A percentile compares a stretch with the other conserved stretches of the same genome.
Evolutionary conservation across 1,284 basidiomycete genomes (phyloP).

Genomic region (Sporisorium reilianum): DNA sequence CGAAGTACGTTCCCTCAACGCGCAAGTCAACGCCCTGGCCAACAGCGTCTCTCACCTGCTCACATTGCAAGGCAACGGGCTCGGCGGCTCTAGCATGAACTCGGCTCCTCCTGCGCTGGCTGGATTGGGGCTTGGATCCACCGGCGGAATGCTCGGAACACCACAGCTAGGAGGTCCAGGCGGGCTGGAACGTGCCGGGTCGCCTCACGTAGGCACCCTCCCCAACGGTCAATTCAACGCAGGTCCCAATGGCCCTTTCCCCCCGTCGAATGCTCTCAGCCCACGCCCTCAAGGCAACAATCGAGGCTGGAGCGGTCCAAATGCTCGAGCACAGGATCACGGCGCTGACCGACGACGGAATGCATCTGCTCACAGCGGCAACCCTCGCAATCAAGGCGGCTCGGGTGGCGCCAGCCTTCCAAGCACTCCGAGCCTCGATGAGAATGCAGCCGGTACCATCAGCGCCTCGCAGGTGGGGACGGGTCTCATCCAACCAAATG

Average conservation of each 20-base stretch:
- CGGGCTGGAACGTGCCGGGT: slow-evolving; percentile 32
- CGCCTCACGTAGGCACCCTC: slow-evolving; percentile 36
- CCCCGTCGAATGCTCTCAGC: slow-evolving; percentile 26
- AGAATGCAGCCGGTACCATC: slow-evolving; percentile 1
- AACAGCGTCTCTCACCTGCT: slow-evolving; percentile 59
- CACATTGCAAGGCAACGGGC: slow-evolving; percentile 35
- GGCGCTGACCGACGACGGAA: slow-evolving; percentile 36
- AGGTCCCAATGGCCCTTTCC: slow-evolving; percentile 20
- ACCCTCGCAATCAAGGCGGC: slow-evolving; percentile 17
- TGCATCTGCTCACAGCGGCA: slow-evolving; percentile 13
- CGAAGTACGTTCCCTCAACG: slow-evolving; percentile 55
- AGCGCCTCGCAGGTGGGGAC: slow-evolving; percentile 26
- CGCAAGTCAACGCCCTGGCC: slow-evolving; percentile 53
- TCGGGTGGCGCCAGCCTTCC: slow-evolving; percentile 14
- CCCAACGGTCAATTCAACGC: slow-evolving; percentile 23
- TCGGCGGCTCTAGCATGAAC: slow-evolving; percentile 4
- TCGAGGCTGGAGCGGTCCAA: slow-evolving; percentile 33
- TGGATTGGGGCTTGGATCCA: slow-evolving; percentile 38
- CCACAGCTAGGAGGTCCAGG: slow-evolving; percentile 36
- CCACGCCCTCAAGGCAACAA: slow-evolving; percentile 41
- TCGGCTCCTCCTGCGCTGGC: slow-evolving; percentile 18
- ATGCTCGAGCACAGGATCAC: slow-evolving; percentile 22
- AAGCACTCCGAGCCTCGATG: slow-evolving; percentile 30
- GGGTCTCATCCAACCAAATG: slow-evolving; percentile 82
- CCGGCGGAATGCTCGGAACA: slow-evolving; percentile 31